phyloP scores from a whole-genome alignment of 139 green algal genomes.

The Micractinium sp. region DNA sequence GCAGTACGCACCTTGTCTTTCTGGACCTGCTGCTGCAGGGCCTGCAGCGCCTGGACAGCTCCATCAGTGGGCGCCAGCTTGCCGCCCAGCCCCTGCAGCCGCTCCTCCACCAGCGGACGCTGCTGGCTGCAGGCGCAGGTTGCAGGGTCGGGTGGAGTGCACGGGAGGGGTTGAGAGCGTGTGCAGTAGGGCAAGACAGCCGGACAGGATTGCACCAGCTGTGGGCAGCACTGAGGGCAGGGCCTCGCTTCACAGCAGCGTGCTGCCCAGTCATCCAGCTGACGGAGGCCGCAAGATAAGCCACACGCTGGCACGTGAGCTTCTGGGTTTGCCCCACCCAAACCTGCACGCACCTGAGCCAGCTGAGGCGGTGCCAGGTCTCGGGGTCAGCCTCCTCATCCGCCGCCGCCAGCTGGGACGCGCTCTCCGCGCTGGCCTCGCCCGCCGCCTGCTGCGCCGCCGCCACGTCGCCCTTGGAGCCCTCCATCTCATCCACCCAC shows the following conservation, averaged over 20 bases:
- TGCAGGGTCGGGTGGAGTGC: too few species aligned
- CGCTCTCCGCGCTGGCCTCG: neutral
- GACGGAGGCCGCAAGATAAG: neutral
- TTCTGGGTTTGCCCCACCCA: neutral
- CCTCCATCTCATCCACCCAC: neutral
- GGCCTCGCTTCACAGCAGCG: neutral
- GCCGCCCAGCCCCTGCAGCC: slow-evolving; percentile 4
- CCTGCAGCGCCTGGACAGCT: neutral
- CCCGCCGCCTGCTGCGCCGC: neutral
- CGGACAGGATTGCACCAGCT: neutral
- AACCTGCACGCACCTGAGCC: neutral
- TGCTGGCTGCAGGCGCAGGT: slow-evolving; percentile 22
- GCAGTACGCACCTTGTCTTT: neutral
- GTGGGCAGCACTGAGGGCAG: neutral
- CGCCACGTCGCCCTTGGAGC: neutral
- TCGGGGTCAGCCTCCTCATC: neutral
- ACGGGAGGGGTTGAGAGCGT: too few species aligned
- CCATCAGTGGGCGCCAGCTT: slow-evolving; percentile 5
- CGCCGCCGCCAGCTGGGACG: neutral
- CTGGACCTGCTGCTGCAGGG: slow-evolving; percentile 1
- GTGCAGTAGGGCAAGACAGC: neutral
- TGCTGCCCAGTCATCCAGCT: neutral
- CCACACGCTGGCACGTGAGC: neutral
- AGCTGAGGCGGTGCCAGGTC: neutral
- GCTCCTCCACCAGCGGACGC: slow-evolving; percentile 2